Evolutionary conservation across 2,329 filamentous ascomycete genomes (phyloP).

Genomic region (Aspergillus pseudoterreus): DNA sequence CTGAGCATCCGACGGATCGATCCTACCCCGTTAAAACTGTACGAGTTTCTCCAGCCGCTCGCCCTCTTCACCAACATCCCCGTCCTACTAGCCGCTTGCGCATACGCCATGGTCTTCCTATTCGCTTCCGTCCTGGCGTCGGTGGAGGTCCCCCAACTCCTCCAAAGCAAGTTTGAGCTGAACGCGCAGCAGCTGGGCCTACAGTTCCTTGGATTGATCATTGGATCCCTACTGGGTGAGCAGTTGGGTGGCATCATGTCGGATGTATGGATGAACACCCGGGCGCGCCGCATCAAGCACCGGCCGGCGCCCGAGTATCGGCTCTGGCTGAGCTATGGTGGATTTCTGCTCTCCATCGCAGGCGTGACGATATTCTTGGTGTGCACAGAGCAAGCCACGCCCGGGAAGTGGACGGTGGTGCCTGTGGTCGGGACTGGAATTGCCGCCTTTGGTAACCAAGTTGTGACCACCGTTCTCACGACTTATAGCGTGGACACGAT

Average conservation of each 20-base stretch:
- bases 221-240: constrained; percentile 58
- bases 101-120: constrained; percentile 57
- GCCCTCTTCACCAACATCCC: constrained; percentile 44
- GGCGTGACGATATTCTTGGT: constrained; percentile 57
- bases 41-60: constrained; percentile 53
- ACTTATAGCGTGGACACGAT: constrained; percentile 57
- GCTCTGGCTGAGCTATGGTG: constrained; percentile 56
- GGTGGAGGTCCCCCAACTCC: constrained; percentile 59
- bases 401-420: constrained; percentile 51
- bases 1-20: constrained; percentile 49
- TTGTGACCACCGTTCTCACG: constrained; percentile 59
- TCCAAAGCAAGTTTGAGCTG: constrained; percentile 54
- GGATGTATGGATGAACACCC: constrained; percentile 54
- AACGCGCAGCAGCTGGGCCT: constrained; percentile 57
- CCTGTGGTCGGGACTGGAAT: constrained; percentile 55
- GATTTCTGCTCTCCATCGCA: constrained; percentile 49
- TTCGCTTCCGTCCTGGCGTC: constrained; percentile 53
- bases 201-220: constrained; percentile 56
- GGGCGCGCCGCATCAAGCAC: constrained; percentile 27
- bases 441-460: constrained; percentile 55
- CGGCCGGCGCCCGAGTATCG: constrained; percentile 50
- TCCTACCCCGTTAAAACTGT: constrained; percentile 43
- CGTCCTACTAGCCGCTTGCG: constrained; percentile 49
- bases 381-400: constrained; percentile 44
- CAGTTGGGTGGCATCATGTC: constrained; percentile 54